These are phyloP conservation scores for Plantago ovata DNA, from an alignment of 257 asterid species.

Conservation along the genomic window DNA sequence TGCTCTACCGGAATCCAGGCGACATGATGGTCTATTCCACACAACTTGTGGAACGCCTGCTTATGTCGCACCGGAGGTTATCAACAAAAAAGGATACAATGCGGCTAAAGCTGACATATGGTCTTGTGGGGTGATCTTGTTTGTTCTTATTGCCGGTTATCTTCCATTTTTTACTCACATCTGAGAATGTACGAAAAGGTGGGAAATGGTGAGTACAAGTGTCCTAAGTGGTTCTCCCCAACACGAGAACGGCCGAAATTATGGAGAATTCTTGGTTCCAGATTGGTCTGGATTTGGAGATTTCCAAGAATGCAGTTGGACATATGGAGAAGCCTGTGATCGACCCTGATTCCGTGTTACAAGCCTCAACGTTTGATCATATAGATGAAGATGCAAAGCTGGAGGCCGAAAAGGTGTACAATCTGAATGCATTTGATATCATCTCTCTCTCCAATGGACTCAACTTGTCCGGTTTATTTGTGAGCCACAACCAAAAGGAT, in stretches of 20 bases:
- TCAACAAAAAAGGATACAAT: conserved; percentile 26
- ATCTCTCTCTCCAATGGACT: conserved; percentile 46
- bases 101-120: conserved; percentile 28
- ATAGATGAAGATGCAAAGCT: conserved; percentile 16
- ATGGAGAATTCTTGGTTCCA: conserved; percentile 17
- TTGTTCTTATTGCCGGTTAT: conserved; percentile 20
- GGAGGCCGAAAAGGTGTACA: conserved; percentile 21
- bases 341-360: neutral
- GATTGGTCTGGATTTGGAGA: neutral
- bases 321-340: neutral
- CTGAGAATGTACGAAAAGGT: no score
- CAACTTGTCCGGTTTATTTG: conserved; percentile 52
- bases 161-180: conserved; percentile 15
- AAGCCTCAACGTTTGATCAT: conserved; percentile 1
- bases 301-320: neutral
- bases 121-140: conserved; percentile 32
- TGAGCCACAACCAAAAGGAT: conserved; percentile 37
- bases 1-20: conserved; percentile 35
- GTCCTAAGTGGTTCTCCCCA: conserved; percentile 13
- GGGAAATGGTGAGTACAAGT: conserved; percentile 3
- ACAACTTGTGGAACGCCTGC: conserved; percentile 21
- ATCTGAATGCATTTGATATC: conserved; percentile 42
- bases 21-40: conserved; percentile 28
- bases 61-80: conserved; percentile 16
- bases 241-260: neutral